phyloP scores from a whole-genome alignment of 805 yeast genomes.

The Hanseniaspora opuntiae region DNA sequence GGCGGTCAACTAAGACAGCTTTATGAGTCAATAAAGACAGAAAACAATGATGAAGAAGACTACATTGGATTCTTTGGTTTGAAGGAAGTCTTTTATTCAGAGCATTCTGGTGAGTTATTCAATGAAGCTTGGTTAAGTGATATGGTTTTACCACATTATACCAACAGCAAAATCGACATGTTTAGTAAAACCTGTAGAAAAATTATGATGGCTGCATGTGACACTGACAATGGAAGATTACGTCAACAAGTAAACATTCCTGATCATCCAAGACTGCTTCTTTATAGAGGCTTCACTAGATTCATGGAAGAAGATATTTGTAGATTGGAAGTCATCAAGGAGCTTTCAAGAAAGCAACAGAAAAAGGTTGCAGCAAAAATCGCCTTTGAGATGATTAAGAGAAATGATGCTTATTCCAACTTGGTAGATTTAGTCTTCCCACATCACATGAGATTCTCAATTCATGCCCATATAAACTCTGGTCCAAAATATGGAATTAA shows the following conservation, averaged over 20 bases:
- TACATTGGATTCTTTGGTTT: conserved; percentile 30
- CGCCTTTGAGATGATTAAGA: conserved; percentile 51
- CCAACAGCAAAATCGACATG: conserved; percentile 28
- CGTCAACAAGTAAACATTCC: conserved; percentile 47
- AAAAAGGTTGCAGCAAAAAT: conserved; percentile 40
- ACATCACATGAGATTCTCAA: conserved; percentile 44
- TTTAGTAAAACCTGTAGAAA: conserved; percentile 30
- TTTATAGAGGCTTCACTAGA: conserved; percentile 45
- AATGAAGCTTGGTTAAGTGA: conserved; percentile 23
- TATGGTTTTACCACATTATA: conserved; percentile 26
- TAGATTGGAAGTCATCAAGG: conserved; percentile 29
- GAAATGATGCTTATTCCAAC: conserved; percentile 54
- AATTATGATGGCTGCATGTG: conserved; percentile 33
- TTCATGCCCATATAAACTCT: conserved; percentile 45
- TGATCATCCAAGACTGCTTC: conserved; percentile 39
- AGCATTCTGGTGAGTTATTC: conserved; percentile 20
- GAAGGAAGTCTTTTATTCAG: conserved; percentile 29
- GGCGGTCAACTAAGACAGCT: conserved; percentile 33
- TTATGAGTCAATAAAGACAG: conserved; percentile 26
- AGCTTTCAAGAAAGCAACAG: conserved; percentile 34
- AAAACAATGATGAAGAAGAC: conserved; percentile 21
- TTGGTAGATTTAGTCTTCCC: conserved; percentile 48
- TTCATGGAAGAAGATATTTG: conserved; percentile 48
- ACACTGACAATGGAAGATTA: conserved; percentile 47
- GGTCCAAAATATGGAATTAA: conserved; percentile 51